phyloP scores from a whole-genome alignment of 768 basidiomycete species.

The Amanita subjunquillea region DNA sequence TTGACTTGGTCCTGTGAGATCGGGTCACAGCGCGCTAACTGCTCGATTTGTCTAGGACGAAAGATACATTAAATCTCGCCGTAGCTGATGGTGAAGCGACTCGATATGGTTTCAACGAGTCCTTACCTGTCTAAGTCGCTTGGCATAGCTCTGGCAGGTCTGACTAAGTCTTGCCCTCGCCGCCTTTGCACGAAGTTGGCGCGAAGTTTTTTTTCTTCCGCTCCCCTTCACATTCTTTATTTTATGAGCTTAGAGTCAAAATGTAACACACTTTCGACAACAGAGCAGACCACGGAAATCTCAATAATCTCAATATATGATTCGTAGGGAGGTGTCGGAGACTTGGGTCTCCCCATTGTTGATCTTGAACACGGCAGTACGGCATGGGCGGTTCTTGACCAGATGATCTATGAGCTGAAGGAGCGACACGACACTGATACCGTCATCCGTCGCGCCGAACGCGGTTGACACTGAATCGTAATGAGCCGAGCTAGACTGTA shows the following conservation, averaged over 20 bases:
- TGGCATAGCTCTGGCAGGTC: conserved; percentile 23
- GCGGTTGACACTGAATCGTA: too few relatives aligned
- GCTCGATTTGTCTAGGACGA: conserved; percentile 76
- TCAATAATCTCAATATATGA: not conserved
- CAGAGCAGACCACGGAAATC: not conserved
- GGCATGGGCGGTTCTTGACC: too few relatives aligned
- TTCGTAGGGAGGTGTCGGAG: not conserved
- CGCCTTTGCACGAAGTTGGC: not conserved
- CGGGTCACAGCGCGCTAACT: conserved; percentile 86
- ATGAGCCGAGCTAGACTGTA: too few relatives aligned
- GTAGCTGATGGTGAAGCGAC: not conserved
- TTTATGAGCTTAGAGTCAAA: not conserved
- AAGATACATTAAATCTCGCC: not conserved
- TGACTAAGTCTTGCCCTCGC: not conserved
- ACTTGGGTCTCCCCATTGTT: too few relatives aligned
- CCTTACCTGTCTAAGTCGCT: conserved; percentile 50
- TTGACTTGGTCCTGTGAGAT: conserved; percentile 97
- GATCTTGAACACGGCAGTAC: too few relatives aligned
- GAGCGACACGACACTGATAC: too few relatives aligned
- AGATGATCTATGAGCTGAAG: too few relatives aligned
- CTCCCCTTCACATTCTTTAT: not conserved
- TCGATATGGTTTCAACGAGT: conserved; percentile 1
- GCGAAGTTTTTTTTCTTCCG: not conserved
- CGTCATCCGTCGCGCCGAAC: too few relatives aligned
- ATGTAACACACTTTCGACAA: not conserved